Evolutionary conservation across 345 rosid species (phyloP).

Genomic region (Atalantia buxifolia): DNA sequence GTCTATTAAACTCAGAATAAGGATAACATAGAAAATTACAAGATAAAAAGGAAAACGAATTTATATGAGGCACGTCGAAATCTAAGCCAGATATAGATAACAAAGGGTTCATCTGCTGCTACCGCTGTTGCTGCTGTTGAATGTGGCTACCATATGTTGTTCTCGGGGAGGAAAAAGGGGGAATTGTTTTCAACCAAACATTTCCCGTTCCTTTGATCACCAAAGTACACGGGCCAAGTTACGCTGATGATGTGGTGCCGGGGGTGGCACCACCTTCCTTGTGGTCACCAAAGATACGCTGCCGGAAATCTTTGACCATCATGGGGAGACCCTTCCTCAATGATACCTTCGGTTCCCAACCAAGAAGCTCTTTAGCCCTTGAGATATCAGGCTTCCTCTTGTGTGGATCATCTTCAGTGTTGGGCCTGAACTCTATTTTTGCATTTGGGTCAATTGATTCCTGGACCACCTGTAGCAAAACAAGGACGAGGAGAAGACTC

Average conservation of each 20-base stretch:
- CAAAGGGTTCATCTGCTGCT: background rate
- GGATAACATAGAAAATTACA: slow-evolving; percentile 12
- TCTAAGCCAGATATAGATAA: background rate
- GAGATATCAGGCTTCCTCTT: slow-evolving; percentile 98
- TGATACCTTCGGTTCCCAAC: slow-evolving; percentile 92
- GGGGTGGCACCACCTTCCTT: slow-evolving; percentile 49
- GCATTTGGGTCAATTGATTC: slow-evolving; percentile 95
- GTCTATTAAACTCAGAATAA: slow-evolving; percentile 6
- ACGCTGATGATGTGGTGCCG: slow-evolving; percentile 32
- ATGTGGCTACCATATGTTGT: slow-evolving; percentile 4
- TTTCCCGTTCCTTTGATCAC: slow-evolving; percentile 2
- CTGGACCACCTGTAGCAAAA: slow-evolving; percentile 73
- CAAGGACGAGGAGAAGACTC: background rate
- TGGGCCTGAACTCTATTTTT: slow-evolving; percentile 84
- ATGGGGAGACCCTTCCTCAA: slow-evolving; percentile 87
- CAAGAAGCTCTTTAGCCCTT: slow-evolving; percentile 80
- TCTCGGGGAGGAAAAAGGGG: background rate
- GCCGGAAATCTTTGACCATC: slow-evolving; percentile 93
- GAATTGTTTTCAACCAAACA: background rate
- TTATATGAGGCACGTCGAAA: background rate
- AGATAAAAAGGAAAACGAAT: slow-evolving; percentile 3
- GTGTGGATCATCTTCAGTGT: slow-evolving; percentile 99
- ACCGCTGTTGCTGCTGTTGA: background rate
- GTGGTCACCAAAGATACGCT: slow-evolving; percentile 89
- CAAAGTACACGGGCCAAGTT: slow-evolving; percentile 13